Percentiles rank a stretch among this genome's conserved stretches.
These are phyloP conservation scores for Gossypium schwendimanii DNA, from an alignment of 441 rosid genomes.

Conservation along the genomic window DNA sequence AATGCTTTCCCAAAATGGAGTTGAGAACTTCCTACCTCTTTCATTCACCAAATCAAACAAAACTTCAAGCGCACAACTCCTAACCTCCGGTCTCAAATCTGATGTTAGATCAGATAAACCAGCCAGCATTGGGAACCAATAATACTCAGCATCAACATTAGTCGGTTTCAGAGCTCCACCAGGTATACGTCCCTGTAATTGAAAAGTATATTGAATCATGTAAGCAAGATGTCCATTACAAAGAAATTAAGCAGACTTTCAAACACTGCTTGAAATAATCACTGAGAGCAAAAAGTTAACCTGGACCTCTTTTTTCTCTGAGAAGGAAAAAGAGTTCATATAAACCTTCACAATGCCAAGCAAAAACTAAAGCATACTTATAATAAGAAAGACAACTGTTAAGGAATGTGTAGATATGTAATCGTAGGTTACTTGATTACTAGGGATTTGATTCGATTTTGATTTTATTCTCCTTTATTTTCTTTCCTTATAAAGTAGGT, in stretches of 20 bases:
- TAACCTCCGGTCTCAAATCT: conserved; percentile 90
- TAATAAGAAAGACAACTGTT: background rate
- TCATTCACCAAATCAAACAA: conserved; percentile 95
- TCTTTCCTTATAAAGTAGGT: no score
- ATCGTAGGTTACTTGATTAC: no score
- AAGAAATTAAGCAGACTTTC: conserved; percentile 15
- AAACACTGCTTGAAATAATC: conserved; percentile 1
- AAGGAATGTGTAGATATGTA: no score
- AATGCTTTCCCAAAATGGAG: conserved; percentile 96
- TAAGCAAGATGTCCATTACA: conserved; percentile 13
- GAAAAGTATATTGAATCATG: conserved; percentile 4
- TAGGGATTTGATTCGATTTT: no score
- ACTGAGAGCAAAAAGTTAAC: background rate
- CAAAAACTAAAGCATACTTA: background rate
- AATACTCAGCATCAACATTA: conserved; percentile 73
- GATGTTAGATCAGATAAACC: conserved; percentile 96
- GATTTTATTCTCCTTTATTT: no score
- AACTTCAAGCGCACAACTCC: conserved; percentile 98
- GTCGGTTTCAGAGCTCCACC: conserved; percentile 86
- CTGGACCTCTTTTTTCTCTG: background rate
- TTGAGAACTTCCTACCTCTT: conserved; percentile 91
- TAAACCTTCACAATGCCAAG: background rate
- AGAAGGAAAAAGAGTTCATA: background rate
- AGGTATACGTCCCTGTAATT: conserved; percentile 82
- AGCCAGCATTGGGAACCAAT: conserved; percentile 99